phyloP scores from a whole-genome alignment of 306 rosid genomes.

The Luffa aegyptiaca region DNA sequence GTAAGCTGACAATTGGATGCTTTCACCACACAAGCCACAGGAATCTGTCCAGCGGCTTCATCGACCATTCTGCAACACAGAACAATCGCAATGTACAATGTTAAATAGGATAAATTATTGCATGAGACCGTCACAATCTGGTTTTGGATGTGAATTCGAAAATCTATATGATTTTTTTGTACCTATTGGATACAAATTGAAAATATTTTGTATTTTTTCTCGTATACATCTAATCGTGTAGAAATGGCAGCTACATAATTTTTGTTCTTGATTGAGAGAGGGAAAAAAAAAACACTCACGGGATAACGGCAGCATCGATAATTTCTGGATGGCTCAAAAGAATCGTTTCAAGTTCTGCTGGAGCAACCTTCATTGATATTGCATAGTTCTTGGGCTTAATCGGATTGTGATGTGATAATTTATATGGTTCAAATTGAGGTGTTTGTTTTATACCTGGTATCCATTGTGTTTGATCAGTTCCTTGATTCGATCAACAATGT shows the following conservation, averaged over 20 bases:
- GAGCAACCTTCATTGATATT: conserved; percentile 55
- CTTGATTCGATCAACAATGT: conserved; percentile 11
- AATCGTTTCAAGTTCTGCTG: conserved; percentile 82
- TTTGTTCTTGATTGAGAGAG: background rate
- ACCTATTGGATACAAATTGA: too few species aligned
- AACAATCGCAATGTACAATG: background rate
- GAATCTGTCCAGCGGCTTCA: conserved; percentile 79
- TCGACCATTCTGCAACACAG: conserved; percentile 51
- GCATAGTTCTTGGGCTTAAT: background rate
- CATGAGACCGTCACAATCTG: too few species aligned
- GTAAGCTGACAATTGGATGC: conserved; percentile 38
- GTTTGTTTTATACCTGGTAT: conserved; percentile 49
- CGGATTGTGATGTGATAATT: background rate
- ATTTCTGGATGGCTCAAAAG: conserved; percentile 65
- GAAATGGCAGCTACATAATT: too few species aligned
- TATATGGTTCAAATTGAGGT: background rate
- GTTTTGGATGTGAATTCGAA: too few species aligned
- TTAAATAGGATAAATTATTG: background rate
- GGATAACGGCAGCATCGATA: conserved; percentile 83
- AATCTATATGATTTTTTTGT: too few species aligned
- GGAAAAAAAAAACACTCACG: conserved; percentile 36
- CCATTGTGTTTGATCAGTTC: conserved; percentile 44
- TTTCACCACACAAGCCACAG: conserved; percentile 80
- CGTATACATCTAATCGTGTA: too few species aligned
- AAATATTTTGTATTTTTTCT: too few species aligned